Evolutionary conservation across 2,329 filamentous ascomycete genomes (phyloP).

Genomic region (Ascochyta lentis): DNA sequence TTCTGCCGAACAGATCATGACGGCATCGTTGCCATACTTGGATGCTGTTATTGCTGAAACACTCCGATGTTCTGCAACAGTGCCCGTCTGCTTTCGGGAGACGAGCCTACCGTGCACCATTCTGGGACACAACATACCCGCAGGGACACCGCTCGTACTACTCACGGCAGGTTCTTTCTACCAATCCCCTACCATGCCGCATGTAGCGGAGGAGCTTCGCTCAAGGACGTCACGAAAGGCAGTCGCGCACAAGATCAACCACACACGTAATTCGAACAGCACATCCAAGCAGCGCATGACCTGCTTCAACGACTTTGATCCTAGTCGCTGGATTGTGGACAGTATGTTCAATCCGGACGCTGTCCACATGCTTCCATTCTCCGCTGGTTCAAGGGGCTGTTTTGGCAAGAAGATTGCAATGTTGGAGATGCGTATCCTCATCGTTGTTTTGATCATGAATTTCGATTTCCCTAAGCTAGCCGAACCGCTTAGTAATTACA

Average conservation of each 20-base stretch:
- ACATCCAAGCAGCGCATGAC: no score
- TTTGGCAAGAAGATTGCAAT: conserved; percentile 18
- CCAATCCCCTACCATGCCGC: not conserved
- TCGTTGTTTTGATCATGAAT: conserved; percentile 7
- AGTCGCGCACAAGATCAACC: no score
- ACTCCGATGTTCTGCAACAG: conserved; percentile 6
- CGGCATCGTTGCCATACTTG: conserved; percentile 7
- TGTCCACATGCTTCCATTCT: conserved; percentile 12
- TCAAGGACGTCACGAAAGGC: not conserved
- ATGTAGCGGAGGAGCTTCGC: not conserved
- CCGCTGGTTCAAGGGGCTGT: conserved; percentile 14
- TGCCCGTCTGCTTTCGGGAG: conserved; percentile 11
- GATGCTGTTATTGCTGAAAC: conserved; percentile 6
- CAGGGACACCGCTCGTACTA: conserved; percentile 11
- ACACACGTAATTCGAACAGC: no score
- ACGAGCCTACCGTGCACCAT: conserved; percentile 1
- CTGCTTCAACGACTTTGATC: conserved; percentile 18
- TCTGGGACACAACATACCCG: conserved; percentile 3
- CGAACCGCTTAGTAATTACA: conserved; percentile 9
- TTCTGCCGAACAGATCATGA: not conserved
- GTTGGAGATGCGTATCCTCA: conserved; percentile 14
- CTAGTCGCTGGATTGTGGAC: conserved; percentile 46
- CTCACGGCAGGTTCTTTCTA: conserved; percentile 15
- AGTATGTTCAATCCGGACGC: conserved; percentile 26
- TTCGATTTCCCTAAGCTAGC: conserved; percentile 7